Conservation (phyloP, 2,329 filamentous ascomycete genomes). For the Clarireedia homoeocarpa region DNA sequence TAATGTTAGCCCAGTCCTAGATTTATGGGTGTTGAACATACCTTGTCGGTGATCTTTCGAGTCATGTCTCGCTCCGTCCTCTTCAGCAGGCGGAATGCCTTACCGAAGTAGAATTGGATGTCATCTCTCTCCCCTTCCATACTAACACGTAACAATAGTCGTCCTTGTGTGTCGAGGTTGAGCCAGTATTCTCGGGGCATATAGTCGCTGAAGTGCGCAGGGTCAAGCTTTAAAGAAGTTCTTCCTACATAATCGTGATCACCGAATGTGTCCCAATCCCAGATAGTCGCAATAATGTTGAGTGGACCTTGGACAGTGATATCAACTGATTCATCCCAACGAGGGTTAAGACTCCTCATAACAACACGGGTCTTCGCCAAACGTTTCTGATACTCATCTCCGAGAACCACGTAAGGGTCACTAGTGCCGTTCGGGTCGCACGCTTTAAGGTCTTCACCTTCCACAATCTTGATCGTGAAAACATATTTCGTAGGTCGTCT, state of each 20-base stretch:
- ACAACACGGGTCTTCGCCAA: constrained; percentile 91
- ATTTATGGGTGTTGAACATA: constrained; percentile 31
- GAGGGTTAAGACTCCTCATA: constrained; percentile 81
- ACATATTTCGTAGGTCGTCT: constrained; percentile 81
- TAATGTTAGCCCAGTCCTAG: constrained; percentile 8
- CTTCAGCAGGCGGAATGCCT: constrained; percentile 91
- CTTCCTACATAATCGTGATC: constrained; percentile 96
- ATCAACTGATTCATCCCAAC: constrained; percentile 96
- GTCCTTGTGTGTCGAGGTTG: constrained; percentile 90
- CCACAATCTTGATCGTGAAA: constrained; percentile 97
- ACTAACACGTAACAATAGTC: constrained; percentile 81
- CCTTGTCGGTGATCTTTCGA: constrained; percentile 95
- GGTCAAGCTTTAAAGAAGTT: constrained; percentile 96
- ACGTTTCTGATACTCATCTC: constrained; percentile 96
- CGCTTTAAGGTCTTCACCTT: constrained; percentile 96
- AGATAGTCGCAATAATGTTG: constrained; percentile 93
- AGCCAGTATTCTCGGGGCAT: constrained; percentile 96
- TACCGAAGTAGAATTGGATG: constrained; percentile 97
- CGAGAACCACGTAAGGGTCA: constrained; percentile 93
- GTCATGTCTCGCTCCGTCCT: constrained; percentile 97
- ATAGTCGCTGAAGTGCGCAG: constrained; percentile 94
- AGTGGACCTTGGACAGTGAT: constrained; percentile 87
- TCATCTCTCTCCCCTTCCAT: constrained; percentile 99
- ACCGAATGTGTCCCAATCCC: constrained; percentile 96
- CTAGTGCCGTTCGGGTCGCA: constrained; percentile 91